Evolutionary conservation across 2,329 filamentous ascomycete species (phyloP), one percentile per base, ranked within the genome.

Genomic region (Aschersonia sp.): DNA sequence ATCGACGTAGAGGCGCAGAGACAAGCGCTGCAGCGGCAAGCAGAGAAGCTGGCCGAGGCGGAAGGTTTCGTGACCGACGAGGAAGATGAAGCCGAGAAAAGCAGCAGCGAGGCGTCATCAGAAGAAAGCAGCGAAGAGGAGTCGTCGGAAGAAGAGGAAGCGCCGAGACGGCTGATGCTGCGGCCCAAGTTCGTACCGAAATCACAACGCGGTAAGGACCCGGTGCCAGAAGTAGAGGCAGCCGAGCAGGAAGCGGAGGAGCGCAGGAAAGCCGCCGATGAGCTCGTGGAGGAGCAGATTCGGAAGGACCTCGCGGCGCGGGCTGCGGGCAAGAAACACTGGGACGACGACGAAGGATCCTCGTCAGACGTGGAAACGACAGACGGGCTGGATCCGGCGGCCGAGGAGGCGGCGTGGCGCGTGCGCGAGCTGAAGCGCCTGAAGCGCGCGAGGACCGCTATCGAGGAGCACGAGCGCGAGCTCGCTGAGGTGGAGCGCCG

Each of bases 371-470:
- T 97, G 28, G 88, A 97, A 64, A 92, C 95, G 58, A 86, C 83
- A 2, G 92, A 98, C 61, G 87, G 80, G 38, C 58, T 89, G 3
- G 89, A 97, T 62, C 85, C 87, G 0, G 89, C 85, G 52, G 89
- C 87, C 5, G 92, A 98, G 64, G 78, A 84, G 52, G 89, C 89
- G 5, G 89, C 89, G 0, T 98, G 92, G 91, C 92, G 91, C 61
- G 74, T 98, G 45, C 82, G 92, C 45, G 92, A 98, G 67, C 74
- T 98, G 42, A 84, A 83, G 64, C 84, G 92, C 6, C 80, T 97
- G 54, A 89, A 91, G 67, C 80, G 92, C 46, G 85, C 92, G 56
- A 81, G 92, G 30, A 82, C 89, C 56, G 80, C 80, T 2, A 89
- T 98, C 56, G 88, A 95, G 61, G 77, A 76, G 53, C 79, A 80